A percentile compares a stretch with the other conserved stretches of the same genome.
Conservation (phyloP, 1,139 yeast genomes). For the Diutina scorzettiae region DNA sequence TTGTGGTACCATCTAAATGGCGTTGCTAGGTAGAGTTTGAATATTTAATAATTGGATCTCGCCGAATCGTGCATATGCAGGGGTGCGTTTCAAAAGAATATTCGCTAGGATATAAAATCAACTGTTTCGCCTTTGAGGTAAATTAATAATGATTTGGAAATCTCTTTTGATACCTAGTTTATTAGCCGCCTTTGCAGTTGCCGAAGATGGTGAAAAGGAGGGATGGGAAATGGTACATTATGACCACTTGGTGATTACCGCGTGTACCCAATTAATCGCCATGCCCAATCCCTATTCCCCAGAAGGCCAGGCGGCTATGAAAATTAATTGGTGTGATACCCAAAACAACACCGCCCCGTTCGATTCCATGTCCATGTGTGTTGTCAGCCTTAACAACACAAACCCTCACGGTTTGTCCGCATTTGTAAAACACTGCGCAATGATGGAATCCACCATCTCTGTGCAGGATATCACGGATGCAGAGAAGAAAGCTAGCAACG, state of each 20-base stretch:
- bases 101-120: neutral
- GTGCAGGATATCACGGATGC: neutral
- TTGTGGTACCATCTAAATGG: too few species aligned
- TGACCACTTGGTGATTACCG: neutral
- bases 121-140: neutral
- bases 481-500: neutral
- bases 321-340: neutral
- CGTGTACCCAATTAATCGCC: neutral
- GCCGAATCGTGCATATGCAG: neutral
- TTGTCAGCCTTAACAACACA: neutral
- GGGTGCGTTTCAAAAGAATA: neutral
- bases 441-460: neutral
- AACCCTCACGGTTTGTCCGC: neutral
- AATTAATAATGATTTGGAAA: too few species aligned
- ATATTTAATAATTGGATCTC: too few species aligned
- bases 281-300: slow-evolving; percentile 3
- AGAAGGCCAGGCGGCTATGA: neutral
- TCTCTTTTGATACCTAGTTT: too few species aligned
- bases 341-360: neutral
- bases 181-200: neutral
- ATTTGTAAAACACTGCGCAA: neutral
- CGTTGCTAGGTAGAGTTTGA: too few species aligned
- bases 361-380: neutral
- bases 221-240: neutral
- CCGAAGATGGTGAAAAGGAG: neutral